phyloP scores from a whole-genome alignment of 2,329 filamentous ascomycete species.

The Hypoxylon sp. region DNA sequence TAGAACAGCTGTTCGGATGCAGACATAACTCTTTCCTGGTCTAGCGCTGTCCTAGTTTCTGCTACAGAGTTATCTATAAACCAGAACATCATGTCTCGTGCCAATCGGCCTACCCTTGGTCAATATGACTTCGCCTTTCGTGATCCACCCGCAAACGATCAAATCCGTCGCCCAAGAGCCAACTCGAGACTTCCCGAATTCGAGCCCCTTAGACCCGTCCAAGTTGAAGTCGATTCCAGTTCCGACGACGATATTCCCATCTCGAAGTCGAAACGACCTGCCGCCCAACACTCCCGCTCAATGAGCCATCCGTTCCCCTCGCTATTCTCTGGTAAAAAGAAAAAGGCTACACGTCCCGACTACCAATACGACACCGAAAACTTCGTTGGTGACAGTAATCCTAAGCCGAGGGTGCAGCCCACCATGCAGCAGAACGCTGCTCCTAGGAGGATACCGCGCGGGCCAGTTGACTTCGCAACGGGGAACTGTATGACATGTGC shows the following conservation, averaged over 20 bases:
- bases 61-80: conserved; percentile 10
- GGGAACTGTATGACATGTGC: conserved; percentile 90
- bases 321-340: conserved; percentile 72
- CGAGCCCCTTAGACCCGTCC: conserved; percentile 40
- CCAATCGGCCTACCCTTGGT: conserved; percentile 45
- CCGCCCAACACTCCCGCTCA: conserved; percentile 68
- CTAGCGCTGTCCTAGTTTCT: conserved; percentile 11
- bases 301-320: conserved; percentile 85
- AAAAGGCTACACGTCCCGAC: conserved; percentile 59
- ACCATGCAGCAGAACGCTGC: conserved; percentile 49
- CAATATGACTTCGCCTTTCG: conserved; percentile 46
- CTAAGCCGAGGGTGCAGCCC: conserved; percentile 44
- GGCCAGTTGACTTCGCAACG: conserved; percentile 66
- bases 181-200: conserved; percentile 45
- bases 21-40: conserved; percentile 32
- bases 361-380: conserved; percentile 53
- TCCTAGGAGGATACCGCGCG: conserved; percentile 46
- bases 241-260: conserved; percentile 52
- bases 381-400: conserved; percentile 60
- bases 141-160: conserved; percentile 39
- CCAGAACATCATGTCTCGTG: conserved; percentile 41
- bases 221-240: conserved; percentile 54
- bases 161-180: conserved; percentile 41
- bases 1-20: conserved; percentile 26
- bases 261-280: conserved; percentile 44